phyloP scores from a whole-genome alignment of 371 early-diverging fungal species.

The Lichtheimia ramosa region DNA sequence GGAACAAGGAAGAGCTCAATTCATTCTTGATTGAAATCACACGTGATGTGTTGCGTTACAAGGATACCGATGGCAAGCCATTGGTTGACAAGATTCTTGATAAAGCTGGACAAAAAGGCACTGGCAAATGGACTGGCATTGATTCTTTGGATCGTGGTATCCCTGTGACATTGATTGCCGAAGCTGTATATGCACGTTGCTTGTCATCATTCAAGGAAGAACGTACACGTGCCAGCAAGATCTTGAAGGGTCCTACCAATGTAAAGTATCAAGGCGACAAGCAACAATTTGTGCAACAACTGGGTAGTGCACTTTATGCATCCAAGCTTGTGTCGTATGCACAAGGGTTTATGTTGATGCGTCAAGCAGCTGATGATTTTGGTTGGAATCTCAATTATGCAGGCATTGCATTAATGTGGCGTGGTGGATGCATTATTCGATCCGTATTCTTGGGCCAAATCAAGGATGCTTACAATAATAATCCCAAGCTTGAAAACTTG shows the following conservation, averaged over 20 bases:
- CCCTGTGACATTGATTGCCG: constrained; percentile 96
- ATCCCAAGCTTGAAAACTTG: constrained; percentile 85
- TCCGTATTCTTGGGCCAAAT: constrained; percentile 94
- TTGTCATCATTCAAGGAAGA: constrained; percentile 94
- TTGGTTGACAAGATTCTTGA: constrained; percentile 96
- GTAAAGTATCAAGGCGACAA: constrained; percentile 79
- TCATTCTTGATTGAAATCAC: constrained; percentile 98
- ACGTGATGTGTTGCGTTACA: constrained; percentile 88
- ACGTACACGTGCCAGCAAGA: constrained; percentile 86
- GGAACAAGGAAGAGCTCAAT: constrained; percentile 96
- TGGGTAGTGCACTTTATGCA: constrained; percentile 93
- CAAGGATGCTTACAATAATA: constrained; percentile 87
- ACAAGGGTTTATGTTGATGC: constrained; percentile 99
- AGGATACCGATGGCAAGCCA: constrained; percentile 83
- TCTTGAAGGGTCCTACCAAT: constrained; percentile 74
- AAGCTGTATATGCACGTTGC: constrained; percentile 97
- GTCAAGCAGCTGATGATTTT: constrained; percentile 90
- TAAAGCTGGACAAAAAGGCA: constrained; percentile 99
- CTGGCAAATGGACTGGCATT: constrained; percentile 98
- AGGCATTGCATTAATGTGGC: constrained; percentile 98
- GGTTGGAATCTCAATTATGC: constrained; percentile 96
- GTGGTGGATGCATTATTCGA: constrained; percentile 99
- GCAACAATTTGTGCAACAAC: constrained; percentile 79
- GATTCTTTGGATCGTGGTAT: constrained; percentile 92
- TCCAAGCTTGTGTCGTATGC: constrained; percentile 98